Percentiles rank a stretch among this genome's conserved stretches.
Conservation (phyloP, 495 filamentous ascomycete species). For the Xylaria flabelliformis region DNA sequence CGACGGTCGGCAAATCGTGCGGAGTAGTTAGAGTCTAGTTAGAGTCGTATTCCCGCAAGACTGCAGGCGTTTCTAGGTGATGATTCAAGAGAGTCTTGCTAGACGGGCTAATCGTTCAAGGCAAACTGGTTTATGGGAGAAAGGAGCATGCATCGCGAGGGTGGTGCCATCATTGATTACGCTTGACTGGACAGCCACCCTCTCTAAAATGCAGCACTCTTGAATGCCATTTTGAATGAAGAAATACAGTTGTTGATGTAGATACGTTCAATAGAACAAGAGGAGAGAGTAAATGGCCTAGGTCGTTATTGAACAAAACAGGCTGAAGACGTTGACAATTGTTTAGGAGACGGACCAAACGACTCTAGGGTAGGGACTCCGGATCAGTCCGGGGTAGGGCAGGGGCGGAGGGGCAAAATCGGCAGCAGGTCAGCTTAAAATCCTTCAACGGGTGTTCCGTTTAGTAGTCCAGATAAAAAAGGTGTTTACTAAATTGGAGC, state of each 20-base stretch:
- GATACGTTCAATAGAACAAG: background rate
- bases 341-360: background rate
- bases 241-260: background rate
- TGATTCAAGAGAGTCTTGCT: background rate
- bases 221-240: conserved; percentile 44
- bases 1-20: conserved; percentile 30
- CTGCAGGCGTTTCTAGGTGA: conserved; percentile 9
- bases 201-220: conserved; percentile 57
- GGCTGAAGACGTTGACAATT: conserved; percentile 5
- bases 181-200: conserved; percentile 54
- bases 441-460: background rate
- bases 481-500: background rate
- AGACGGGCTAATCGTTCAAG: conserved; percentile 25
- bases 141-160: conserved; percentile 44
- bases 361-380: conserved; percentile 10
- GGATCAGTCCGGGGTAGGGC: background rate
- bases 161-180: conserved; percentile 55
- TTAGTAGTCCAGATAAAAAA: background rate
- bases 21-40: conserved; percentile 18
- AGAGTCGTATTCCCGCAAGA: conserved; percentile 22
- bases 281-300: background rate
- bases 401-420: conserved; percentile 5
- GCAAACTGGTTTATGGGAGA: conserved; percentile 31
- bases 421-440: conserved; percentile 12
- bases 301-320: background rate